phyloP scores from a whole-genome alignment of 2,329 filamentous ascomycete genomes.

The Leptographium wingfieldii region DNA sequence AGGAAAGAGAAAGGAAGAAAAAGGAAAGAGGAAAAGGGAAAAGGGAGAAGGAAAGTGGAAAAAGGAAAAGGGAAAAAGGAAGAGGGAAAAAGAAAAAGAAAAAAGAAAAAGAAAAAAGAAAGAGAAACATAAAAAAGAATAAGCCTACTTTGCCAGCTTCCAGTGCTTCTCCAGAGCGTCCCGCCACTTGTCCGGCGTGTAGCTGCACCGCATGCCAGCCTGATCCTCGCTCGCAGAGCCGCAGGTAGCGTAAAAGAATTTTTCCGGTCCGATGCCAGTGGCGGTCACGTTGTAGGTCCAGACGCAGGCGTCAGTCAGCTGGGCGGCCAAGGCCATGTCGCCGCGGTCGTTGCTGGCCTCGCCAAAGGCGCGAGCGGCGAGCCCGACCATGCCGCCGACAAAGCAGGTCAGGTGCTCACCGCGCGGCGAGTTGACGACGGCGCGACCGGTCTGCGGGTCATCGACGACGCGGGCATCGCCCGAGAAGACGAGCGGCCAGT shows the following conservation, averaged over 20 bases:
- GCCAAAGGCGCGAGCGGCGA: conserved; percentile 46
- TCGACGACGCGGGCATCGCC: conserved; percentile 27
- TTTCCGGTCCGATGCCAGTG: conserved; percentile 50
- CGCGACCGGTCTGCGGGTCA: conserved; percentile 13
- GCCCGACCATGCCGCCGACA: conserved; percentile 51
- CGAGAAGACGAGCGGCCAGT: conserved; percentile 33
- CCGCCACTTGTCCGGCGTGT: conserved; percentile 15
- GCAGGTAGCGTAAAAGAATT: conserved; percentile 34
- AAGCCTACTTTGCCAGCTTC: neutral
- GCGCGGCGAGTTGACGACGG: conserved; percentile 19
- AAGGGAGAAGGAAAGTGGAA: neutral
- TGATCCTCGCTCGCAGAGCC: conserved; percentile 14
- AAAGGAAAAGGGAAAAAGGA: neutral
- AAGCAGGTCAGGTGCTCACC: conserved; percentile 51
- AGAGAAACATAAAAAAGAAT: no score
- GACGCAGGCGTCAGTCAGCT: conserved; percentile 51
- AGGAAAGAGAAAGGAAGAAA: no score
- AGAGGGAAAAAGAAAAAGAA: neutral
- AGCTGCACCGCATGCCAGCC: conserved; percentile 14
- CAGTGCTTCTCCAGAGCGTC: conserved; percentile 11
- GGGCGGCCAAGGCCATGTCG: conserved; percentile 43
- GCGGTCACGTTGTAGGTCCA: conserved; percentile 47
- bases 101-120: neutral
- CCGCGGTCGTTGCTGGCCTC: conserved; percentile 29
- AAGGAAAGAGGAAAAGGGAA: no score